phyloP scores from a whole-genome alignment of 2,329 filamentous ascomycete genomes.

The Aspergillus arachidicola region DNA sequence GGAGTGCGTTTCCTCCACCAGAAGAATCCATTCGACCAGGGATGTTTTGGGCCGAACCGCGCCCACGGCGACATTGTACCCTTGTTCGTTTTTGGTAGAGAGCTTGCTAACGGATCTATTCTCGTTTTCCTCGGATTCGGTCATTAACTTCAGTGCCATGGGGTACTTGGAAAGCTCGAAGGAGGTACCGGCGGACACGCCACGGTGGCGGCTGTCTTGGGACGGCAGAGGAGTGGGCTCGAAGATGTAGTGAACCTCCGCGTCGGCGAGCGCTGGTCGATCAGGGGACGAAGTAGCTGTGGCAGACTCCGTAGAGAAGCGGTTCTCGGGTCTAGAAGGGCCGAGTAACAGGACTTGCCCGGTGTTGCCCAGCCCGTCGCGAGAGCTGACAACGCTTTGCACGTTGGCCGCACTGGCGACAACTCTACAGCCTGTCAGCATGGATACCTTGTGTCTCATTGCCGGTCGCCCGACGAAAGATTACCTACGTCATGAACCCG shows the following conservation, averaged over 20 bases:
- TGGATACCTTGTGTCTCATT: neutral
- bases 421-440: constrained; percentile 39
- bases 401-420: constrained; percentile 49
- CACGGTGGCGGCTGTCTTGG: constrained; percentile 26
- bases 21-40: constrained; percentile 78
- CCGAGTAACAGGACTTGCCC: constrained; percentile 73
- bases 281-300: constrained; percentile 36
- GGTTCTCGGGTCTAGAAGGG: constrained; percentile 67
- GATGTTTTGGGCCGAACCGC: constrained; percentile 69
- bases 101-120: constrained; percentile 73
- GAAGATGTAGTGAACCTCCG: constrained; percentile 61
- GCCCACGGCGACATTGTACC: constrained; percentile 72
- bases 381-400: constrained; percentile 48
- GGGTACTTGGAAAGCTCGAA: constrained; percentile 67
- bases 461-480: no score
- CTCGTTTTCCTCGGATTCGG: constrained; percentile 49
- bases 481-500: constrained; percentile 73
- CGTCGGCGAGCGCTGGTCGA: constrained; percentile 31
- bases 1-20: constrained; percentile 73
- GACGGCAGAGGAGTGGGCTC: constrained; percentile 54
- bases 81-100: constrained; percentile 73
- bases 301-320: constrained; percentile 49
- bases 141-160: constrained; percentile 64
- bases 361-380: constrained; percentile 59
- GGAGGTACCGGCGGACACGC: constrained; percentile 39